These are phyloP conservation scores for Penicillium decumbens DNA, from an alignment of 2,329 filamentous ascomycete species.

Conservation along the genomic window DNA sequence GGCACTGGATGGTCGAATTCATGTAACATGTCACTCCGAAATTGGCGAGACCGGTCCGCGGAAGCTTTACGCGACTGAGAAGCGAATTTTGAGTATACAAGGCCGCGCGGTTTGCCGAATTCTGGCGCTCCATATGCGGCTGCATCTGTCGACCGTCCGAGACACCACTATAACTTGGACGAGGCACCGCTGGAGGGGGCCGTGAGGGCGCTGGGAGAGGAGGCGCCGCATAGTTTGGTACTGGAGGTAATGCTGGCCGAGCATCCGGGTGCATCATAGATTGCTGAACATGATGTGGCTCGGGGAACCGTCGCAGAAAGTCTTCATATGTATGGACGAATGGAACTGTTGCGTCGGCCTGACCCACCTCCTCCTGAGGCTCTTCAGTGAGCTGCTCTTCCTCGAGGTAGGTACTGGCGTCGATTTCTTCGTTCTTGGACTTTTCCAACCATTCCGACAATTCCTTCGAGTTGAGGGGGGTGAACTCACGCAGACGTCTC, in stretches of 20 bases:
- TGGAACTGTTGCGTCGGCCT: constrained; percentile 43
- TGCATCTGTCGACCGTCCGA: constrained; percentile 54
- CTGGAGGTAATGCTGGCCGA: constrained; percentile 28
- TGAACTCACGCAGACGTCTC: constrained; percentile 56
- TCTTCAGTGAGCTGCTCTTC: constrained; percentile 40
- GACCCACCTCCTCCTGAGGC: constrained; percentile 42
- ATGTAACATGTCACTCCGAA: constrained; percentile 84
- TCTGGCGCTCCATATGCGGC: constrained; percentile 42
- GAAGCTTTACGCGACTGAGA: constrained; percentile 48
- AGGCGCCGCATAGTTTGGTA: constrained; percentile 33
- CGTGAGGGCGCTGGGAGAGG: constrained; percentile 58
- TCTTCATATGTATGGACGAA: constrained; percentile 73
- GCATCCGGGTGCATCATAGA: constrained; percentile 50
- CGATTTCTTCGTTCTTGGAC: constrained; percentile 62
- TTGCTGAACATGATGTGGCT: constrained; percentile 58
- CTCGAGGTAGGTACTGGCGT: constrained; percentile 37
- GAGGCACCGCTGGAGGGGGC: constrained; percentile 63
- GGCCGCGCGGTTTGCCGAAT: constrained; percentile 43
- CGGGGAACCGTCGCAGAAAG: constrained; percentile 76
- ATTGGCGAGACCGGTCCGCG: constrained; percentile 72
- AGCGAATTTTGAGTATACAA: constrained; percentile 41
- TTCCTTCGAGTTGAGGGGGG: constrained; percentile 74
- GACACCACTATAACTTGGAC: constrained; percentile 76
- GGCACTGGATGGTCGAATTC: constrained; percentile 81
- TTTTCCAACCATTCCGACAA: constrained; percentile 74